A percentile compares a stretch with the other conserved stretches of the same genome.
Evolutionary conservation across 129 eudicot genomes (phyloP).

Genomic region (Centrapalus pauciflorus): DNA sequence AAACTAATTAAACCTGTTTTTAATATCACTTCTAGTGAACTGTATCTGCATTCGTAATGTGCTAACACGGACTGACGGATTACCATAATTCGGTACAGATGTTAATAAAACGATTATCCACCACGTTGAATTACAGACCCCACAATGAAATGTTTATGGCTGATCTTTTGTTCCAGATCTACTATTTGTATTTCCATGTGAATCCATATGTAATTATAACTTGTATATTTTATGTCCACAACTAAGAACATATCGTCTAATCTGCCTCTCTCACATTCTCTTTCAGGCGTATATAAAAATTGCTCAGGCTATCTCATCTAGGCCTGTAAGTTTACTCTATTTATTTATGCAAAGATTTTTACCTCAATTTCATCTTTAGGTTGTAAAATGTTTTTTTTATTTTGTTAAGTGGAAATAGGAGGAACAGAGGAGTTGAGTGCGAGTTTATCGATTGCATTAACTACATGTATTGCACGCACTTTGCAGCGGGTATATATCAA

Average conservation of each 20-base stretch:
- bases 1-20: too few relatives aligned
- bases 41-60: not conserved
- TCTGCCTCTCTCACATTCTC: slow-evolving; percentile 4
- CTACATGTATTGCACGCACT: too few relatives aligned
- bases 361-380: slow-evolving; percentile 10
- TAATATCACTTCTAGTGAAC: not conserved
- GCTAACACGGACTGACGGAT: not conserved
- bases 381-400: not conserved
- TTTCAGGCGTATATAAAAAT: slow-evolving; percentile 94
- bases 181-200: not conserved
- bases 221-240: not conserved
- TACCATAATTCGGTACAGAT: not conserved
- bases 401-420: not conserved
- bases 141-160: not conserved
- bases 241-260: slow-evolving; percentile 3
- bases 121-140: not conserved
- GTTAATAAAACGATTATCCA: not conserved
- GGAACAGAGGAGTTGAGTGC: not conserved
- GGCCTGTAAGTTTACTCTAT: slow-evolving; percentile 69
- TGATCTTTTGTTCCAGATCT: not conserved
- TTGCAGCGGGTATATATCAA: too few relatives aligned
- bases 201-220: not conserved
- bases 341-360: not conserved
- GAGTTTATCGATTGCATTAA: not conserved
- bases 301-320: slow-evolving; percentile 97